These are phyloP conservation scores for Trichoderma polysporum DNA, from an alignment of 2,329 filamentous ascomycete species.

Conservation along the genomic window DNA sequence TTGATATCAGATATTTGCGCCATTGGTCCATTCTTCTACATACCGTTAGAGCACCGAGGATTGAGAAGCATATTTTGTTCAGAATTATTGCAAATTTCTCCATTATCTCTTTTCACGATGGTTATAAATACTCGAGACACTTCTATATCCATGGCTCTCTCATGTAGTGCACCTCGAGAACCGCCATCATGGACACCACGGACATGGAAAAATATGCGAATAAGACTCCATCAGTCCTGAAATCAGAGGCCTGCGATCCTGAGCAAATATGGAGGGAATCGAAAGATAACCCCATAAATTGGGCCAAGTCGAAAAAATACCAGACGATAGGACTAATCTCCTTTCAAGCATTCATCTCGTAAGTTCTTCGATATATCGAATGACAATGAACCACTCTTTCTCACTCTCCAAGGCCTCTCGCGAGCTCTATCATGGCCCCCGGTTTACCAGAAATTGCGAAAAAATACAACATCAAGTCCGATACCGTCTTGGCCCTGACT, in stretches of 20 bases:
- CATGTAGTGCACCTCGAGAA: background rate
- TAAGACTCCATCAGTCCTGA: background rate
- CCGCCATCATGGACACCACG: background rate
- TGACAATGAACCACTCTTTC: background rate
- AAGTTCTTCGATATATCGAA: background rate
- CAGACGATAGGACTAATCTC: background rate
- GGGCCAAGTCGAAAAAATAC: background rate
- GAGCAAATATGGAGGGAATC: background rate
- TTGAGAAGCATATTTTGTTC: background rate
- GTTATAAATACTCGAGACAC: background rate
- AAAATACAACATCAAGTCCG: constrained; percentile 5
- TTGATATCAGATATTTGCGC: background rate
- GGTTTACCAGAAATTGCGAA: constrained; percentile 1
- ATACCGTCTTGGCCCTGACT: background rate
- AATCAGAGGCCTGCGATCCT: background rate
- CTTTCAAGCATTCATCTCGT: constrained; percentile 8
- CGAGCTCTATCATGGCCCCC: constrained; percentile 9
- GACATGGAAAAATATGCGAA: background rate
- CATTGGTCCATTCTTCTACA: background rate
- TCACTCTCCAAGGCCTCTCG: background rate
- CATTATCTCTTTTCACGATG: background rate
- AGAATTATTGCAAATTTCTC: background rate
- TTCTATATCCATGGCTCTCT: background rate
- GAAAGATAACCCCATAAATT: background rate
- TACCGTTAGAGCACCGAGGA: background rate